Conservation (phyloP, 352 stramenopile genomes). For the Globisporangium acanthophoron region DNA sequence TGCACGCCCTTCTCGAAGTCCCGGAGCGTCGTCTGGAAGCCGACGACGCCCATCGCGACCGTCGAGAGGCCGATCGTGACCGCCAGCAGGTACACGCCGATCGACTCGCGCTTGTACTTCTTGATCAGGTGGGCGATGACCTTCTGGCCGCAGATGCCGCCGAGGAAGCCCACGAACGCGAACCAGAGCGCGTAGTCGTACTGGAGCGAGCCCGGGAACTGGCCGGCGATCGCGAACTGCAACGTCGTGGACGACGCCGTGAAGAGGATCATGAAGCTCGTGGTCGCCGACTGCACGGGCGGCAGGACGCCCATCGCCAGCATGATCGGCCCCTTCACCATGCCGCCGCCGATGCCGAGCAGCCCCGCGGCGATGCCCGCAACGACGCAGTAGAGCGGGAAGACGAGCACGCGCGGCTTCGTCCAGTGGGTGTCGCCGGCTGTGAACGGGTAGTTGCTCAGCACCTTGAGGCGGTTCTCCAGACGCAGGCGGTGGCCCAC, state of each 20-base stretch:
- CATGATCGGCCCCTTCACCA: slow-evolving; percentile 97
- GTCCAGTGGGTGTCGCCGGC: slow-evolving; percentile 96
- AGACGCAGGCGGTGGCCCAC: slow-evolving; percentile 59
- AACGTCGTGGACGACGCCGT: slow-evolving; percentile 93
- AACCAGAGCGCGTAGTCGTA: slow-evolving; percentile 92
- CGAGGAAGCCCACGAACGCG: slow-evolving; percentile 87
- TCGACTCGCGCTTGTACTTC: slow-evolving; percentile 86
- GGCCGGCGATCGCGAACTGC: slow-evolving; percentile 76
- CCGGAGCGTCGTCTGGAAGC: slow-evolving; percentile 42
- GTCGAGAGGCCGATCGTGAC: slow-evolving; percentile 68
- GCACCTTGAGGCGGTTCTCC: slow-evolving; percentile 65
- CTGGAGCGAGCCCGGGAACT: slow-evolving; percentile 68
- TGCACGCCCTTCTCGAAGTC: slow-evolving; percentile 55
- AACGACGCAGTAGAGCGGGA: slow-evolving; percentile 90
- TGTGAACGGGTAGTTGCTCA: slow-evolving; percentile 70
- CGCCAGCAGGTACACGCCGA: slow-evolving; percentile 76
- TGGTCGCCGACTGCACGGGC: slow-evolving; percentile 86
- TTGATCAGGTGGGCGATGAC: slow-evolving; percentile 88
- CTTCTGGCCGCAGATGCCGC: slow-evolving; percentile 65
- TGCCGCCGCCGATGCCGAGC: slow-evolving; percentile 95
- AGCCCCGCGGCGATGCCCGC: slow-evolving; percentile 94
- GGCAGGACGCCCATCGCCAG: slow-evolving; percentile 95
- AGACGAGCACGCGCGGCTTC: slow-evolving; percentile 78
- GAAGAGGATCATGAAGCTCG: slow-evolving; percentile 89
- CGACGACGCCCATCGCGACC: slow-evolving; percentile 63